A percentile compares a stretch with the other conserved stretches of the same genome.
Evolutionary conservation across 2,329 filamentous ascomycete genomes (phyloP).

Genomic region (Botrytis cinerea): DNA sequence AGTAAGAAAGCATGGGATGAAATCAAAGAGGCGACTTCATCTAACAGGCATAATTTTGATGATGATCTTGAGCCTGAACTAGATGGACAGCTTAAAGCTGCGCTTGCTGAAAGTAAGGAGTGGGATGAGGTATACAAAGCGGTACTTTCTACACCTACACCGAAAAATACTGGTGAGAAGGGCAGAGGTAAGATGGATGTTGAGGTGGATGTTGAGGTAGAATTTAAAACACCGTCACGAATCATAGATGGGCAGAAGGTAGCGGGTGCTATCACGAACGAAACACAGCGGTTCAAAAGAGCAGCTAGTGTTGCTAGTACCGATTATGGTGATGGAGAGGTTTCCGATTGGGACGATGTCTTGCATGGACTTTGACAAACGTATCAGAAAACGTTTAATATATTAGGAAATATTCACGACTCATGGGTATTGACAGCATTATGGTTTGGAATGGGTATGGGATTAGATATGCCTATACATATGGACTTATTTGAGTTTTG

Average conservation of each 20-base stretch:
- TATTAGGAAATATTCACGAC: neutral
- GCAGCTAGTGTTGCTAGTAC: constrained; percentile 29
- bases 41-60: constrained; percentile 4
- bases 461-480: neutral
- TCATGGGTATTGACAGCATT: neutral
- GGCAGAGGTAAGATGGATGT: neutral
- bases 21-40: constrained; percentile 7
- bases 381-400: neutral
- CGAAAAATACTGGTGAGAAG: neutral
- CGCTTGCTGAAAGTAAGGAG: constrained; percentile 8
- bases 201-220: neutral
- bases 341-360: constrained; percentile 6
- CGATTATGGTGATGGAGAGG: constrained; percentile 38
- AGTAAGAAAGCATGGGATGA: constrained; percentile 25
- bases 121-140: constrained; percentile 8
- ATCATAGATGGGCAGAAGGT: neutral
- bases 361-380: neutral
- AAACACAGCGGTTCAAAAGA: constrained; percentile 26
- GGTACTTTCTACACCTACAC: neutral
- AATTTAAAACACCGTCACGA: neutral
- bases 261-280: constrained; percentile 4
- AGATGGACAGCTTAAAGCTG: neutral
- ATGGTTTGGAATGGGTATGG: neutral
- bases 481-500: neutral
- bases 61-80: neutral